Base-by-base conservation (phyloP, 139 green algal genomes). In the Closterium sp. region DNA sequence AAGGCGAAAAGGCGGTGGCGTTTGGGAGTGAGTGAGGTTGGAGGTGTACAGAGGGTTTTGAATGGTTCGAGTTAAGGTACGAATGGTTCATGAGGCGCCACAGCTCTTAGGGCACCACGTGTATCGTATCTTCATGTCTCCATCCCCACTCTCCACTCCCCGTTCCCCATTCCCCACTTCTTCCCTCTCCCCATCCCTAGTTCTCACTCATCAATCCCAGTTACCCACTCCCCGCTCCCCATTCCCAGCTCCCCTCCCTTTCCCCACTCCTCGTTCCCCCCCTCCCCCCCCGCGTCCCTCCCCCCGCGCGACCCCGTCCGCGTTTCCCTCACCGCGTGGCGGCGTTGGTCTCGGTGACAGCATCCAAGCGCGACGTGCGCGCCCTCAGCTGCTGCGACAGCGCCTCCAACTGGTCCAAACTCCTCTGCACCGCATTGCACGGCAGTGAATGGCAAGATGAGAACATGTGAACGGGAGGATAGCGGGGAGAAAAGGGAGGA, bases 381-480 rank as follows among this genome's bases (percentile, higher is more conserved):
- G 89, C 89, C 79, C 89, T 93, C 17, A 94, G 88, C 88, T 94
- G 91, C n/a, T 70, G 50, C 30, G 91, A 94, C n/a, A 94, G 50
- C 30, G 24, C n/a, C 30, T 94, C 91, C 29, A 94, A 29, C 31
- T 94, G 91, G 38, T 91, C 50, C 32, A 94, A 31, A 42, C 32
- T 94, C 34, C 91, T 62, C 89, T 93, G 85, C 70, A 21, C 27
- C 24, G 24, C 42, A n/a, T n/a, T n/a, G n/a, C n/a, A 91, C 27
- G 10, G 19, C 62, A 79, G 62, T n/a, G 27, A 2, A 79, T 24
- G 62, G 62, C 13, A 79, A 79, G 62, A 85, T 38, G 88, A 91
- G 87, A 90, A 90, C n/a, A 45, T 62, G 24, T 29, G 28, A 28
- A 73, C 87, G 87, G 87, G 28, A 62, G 31, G 30, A 73, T 22